Evolutionary conservation across 495 filamentous ascomycete genomes (phyloP), one percentile per base, ranked within the genome.

Genomic region (Neurospora discreta): DNA sequence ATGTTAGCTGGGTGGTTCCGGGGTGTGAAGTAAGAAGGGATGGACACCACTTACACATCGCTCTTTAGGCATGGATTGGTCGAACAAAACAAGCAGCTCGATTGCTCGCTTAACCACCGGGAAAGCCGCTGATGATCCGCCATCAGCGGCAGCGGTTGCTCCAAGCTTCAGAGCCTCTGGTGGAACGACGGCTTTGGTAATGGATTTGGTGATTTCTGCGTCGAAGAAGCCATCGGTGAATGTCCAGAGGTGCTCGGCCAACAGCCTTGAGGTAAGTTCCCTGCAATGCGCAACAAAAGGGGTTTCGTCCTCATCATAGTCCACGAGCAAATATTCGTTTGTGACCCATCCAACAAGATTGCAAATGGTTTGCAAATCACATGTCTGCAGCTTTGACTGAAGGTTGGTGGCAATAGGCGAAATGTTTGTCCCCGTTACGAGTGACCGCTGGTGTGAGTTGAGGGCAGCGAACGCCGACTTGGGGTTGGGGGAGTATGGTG

Each of bases 71-170:
- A 84, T 87, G 38, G 82, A 83, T 71, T 80, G 91, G 79, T 97
- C 94, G 75, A 95, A 95, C 77, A 92, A 85, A 75, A 89, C 91
- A 11, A 97, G 85, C 1, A 97, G 88, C 87, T 93, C 93, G 23
- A 95, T 90, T 0, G 93, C 92, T 75, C 90, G 91, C 73, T 89
- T 87, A 26, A 93, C 82, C 0, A 92, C 91, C 0, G 92, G 82
- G 71, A 85, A 83, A 3, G 80, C 81, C 43, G 84, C 82, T 15
- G 83, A 84, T 9, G 91, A 84, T 85, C 92, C 88, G 83, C 80
- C 80, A 70, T 75, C 80, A 3, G 75, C 77, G 13, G 52, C 13
- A 65, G 26, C 2, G 11, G 78, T 75, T 0, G 80, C 77, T 10
- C 81, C 80, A 44, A 85, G 81, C 69, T 79, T 83, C 30, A 85